A percentile compares a stretch with the other conserved stretches of the same genome.
Evolutionary conservation across 164 flowering plant genomes (phyloP).

Genomic region (Macadamia tetraphylla): DNA sequence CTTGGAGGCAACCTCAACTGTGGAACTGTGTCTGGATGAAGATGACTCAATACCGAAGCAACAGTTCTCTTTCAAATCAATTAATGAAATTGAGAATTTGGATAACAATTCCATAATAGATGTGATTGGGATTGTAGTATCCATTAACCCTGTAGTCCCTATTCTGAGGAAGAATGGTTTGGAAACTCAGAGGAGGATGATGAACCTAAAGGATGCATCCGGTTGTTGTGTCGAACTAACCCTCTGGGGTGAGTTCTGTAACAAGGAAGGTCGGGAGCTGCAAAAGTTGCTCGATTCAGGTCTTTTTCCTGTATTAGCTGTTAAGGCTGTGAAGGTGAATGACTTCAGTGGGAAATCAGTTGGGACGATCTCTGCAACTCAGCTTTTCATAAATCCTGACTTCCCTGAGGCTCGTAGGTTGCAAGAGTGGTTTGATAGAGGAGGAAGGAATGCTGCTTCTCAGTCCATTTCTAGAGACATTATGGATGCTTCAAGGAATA

Average conservation of each 20-base stretch:
- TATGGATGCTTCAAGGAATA: constrained; percentile 45
- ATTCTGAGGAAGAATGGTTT: constrained; percentile 91
- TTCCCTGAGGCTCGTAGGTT: constrained; percentile 58
- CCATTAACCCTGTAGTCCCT: constrained; percentile 78
- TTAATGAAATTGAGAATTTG: constrained; percentile 72
- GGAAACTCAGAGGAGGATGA: constrained; percentile 88
- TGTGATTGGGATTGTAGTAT: constrained; percentile 70
- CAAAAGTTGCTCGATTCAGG: constrained; percentile 76
- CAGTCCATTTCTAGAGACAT: constrained; percentile 73
- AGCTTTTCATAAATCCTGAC: constrained; percentile 86
- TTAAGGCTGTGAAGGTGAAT: constrained; percentile 84
- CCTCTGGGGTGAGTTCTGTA: constrained; percentile 96
- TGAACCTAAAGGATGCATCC: constrained; percentile 76
- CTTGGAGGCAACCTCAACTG: constrained; percentile 69
- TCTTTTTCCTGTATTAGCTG: constrained; percentile 72
- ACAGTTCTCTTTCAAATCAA: constrained; percentile 74
- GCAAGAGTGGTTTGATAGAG: constrained; percentile 80
- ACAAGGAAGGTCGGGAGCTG: constrained; percentile 78
- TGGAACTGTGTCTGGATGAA: constrained; percentile 80
- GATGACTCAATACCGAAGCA: constrained; percentile 83
- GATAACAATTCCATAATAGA: constrained; percentile 79
- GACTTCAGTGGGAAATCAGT: constrained; percentile 94
- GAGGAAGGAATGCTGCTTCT: constrained; percentile 52
- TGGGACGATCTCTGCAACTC: constrained; percentile 82
- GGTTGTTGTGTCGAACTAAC: constrained; percentile 75